Evolutionary conservation across 208 protist genomes (phyloP).

Genomic region (Endotrypanum monterogeii): DNA sequence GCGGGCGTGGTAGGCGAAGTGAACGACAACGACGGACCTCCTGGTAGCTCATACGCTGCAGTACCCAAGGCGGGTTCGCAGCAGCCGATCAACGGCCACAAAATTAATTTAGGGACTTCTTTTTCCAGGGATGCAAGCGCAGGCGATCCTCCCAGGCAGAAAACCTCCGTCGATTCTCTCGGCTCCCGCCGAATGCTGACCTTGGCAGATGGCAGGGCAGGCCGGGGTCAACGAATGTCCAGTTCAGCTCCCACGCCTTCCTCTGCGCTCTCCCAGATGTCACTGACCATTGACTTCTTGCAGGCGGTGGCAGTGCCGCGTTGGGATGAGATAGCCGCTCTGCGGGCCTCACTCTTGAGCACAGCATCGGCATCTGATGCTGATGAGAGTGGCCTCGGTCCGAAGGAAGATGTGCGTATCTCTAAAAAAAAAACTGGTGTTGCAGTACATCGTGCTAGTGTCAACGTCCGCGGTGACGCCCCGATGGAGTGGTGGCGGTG

Average conservation of each 20-base stretch:
- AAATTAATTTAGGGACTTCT: not conserved
- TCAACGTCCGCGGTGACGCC: constrained; percentile 36
- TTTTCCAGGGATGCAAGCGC: not conserved
- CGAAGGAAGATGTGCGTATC: not conserved
- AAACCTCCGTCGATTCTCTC: not conserved
- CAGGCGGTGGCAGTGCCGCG: constrained; percentile 22
- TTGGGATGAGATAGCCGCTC: constrained; percentile 22
- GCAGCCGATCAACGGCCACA: not conserved
- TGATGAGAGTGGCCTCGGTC: not conserved
- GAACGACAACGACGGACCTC: not conserved
- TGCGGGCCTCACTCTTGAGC: constrained; percentile 21
- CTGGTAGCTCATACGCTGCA: not conserved
- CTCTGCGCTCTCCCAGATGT: not conserved
- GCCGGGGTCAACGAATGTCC: not conserved
- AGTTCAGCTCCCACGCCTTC: no score
- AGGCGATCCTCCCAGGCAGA: not conserved
- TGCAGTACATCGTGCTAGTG: constrained; percentile 9
- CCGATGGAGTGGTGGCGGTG: constrained; percentile 30
- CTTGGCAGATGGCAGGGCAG: not conserved
- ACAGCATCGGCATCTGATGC: not conserved
- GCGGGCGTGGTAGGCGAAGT: not conserved
- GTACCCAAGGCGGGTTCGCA: not conserved
- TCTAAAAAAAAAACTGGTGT: not conserved
- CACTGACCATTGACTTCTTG: constrained; percentile 21
- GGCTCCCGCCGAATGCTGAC: not conserved